phyloP scores from a whole-genome alignment of 2,329 filamentous ascomycete species.

The Epichloe aotearoae region DNA sequence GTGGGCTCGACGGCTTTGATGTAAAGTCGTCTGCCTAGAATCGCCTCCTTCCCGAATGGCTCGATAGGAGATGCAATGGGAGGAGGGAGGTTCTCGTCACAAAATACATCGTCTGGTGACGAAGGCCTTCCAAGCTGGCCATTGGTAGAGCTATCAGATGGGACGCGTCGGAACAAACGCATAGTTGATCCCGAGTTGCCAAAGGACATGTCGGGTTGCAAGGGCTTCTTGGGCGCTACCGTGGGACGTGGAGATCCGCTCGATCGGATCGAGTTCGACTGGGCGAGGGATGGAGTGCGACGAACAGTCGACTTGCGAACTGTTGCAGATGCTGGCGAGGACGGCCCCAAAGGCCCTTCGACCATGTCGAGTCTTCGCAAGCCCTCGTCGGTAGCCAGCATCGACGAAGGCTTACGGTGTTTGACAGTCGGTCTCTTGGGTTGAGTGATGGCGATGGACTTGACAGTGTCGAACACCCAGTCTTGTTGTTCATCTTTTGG shows the following conservation, averaged over 20 bases:
- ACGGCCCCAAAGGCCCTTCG: slow-evolving; percentile 44
- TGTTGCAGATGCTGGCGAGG: slow-evolving; percentile 40
- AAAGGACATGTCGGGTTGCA: slow-evolving; percentile 83
- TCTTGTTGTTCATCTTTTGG: slow-evolving; percentile 61
- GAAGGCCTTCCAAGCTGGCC: slow-evolving; percentile 23
- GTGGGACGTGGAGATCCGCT: slow-evolving; percentile 31
- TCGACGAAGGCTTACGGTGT: slow-evolving; percentile 42
- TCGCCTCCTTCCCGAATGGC: slow-evolving; percentile 62
- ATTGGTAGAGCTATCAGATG: slow-evolving; percentile 49
- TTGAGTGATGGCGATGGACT: slow-evolving; percentile 39
- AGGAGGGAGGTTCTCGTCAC: slow-evolving; percentile 53
- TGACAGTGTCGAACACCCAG: slow-evolving; percentile 94
- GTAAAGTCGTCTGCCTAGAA: slow-evolving; percentile 71
- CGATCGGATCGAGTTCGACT: slow-evolving; percentile 17
- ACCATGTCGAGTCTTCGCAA: slow-evolving; percentile 48
- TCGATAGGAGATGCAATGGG: slow-evolving; percentile 32
- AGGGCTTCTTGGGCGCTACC: slow-evolving; percentile 53
- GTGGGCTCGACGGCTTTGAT: slow-evolving; percentile 69
- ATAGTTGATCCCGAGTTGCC: slow-evolving; percentile 89
- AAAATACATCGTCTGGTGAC: slow-evolving; percentile 28
- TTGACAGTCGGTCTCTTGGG: slow-evolving; percentile 41
- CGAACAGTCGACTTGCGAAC: slow-evolving; percentile 47
- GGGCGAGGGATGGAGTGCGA: slow-evolving; percentile 31
- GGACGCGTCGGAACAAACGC: slow-evolving; percentile 76
- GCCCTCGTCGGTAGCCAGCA: slow-evolving; percentile 45